phyloP scores from a whole-genome alignment of 2,329 filamentous ascomycete genomes.

The Colletotrichum sp. region DNA sequence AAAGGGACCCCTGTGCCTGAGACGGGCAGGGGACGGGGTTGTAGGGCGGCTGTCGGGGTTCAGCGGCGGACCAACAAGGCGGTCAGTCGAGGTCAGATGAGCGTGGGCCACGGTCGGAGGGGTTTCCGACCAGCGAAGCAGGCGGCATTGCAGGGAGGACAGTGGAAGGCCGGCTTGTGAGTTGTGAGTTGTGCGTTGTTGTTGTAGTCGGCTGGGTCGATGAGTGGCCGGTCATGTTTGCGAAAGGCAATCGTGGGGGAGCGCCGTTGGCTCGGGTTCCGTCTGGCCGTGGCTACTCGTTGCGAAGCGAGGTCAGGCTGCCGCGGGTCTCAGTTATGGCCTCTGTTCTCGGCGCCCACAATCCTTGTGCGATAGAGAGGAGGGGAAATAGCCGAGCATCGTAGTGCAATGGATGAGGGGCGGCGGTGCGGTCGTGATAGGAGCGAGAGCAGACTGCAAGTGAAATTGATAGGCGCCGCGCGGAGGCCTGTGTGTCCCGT shows the following conservation, averaged over 20 bases:
- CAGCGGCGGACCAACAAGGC: constrained; percentile 2
- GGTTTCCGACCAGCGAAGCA: neutral
- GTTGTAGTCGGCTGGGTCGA: neutral
- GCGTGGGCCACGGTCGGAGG: constrained; percentile 4
- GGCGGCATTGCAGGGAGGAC: neutral
- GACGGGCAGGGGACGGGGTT: neutral
- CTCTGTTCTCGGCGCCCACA: neutral
- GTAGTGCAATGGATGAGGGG: neutral
- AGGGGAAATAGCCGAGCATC: neutral
- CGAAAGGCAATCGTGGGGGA: neutral
- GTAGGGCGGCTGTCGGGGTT: constrained; percentile 13
- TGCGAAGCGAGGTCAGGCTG: neutral
- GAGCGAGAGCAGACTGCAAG: neutral
- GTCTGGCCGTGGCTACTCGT: neutral
- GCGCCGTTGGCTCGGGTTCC: constrained; percentile 11
- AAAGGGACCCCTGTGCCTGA: constrained; percentile 7
- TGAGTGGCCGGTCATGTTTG: constrained; percentile 1
- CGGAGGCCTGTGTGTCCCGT: neutral
- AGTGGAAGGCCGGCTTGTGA: neutral
- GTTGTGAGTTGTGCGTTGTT: neutral
- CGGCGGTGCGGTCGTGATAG: neutral
- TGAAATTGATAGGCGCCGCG: neutral
- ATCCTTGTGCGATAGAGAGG: neutral
- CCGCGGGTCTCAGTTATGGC: neutral
- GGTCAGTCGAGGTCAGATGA: constrained; percentile 21